Base-by-base conservation (phyloP, 306 rosid species). In the Cicer yamashitae region DNA sequence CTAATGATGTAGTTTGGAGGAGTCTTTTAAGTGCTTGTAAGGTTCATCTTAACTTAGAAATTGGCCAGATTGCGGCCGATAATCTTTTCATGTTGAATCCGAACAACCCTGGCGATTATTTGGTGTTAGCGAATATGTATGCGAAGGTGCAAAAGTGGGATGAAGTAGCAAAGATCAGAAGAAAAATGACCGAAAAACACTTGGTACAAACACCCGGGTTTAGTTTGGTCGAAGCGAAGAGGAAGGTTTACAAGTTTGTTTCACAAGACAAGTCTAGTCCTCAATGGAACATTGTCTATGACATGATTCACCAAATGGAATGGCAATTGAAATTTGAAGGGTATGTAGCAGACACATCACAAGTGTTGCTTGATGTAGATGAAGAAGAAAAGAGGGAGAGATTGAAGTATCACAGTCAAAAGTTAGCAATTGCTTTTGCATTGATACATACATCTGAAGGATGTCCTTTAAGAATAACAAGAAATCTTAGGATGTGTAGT, bases 281-380 rank as follows among this genome's bases (percentile, higher is more conserved):
- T 0, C 74, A 78, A 53, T 82, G 76, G 44, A 58, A 73, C 12
- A 70, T 63, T 43, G 68, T 91, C 43, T 77, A 88, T 4, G 86
- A 88, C 58, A 89, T 89, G 96, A 87, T 93, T 81, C 94, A 91
- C 87, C 97, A 93, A 82, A 93, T 93, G 96, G 97, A 93, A 83
- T 93, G 97, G 98, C 97, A 93, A 77, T 57, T 91, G 89, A 89
- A 89, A 78, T 93, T 93, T 12, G 96, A 93, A 81, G 96, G 96
- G 72, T 91, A 93, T 78, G 45, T 40, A 20, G 77, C 96, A 45
- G 96, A 89, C 70, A 93, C 90, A 40, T 83, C 96, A 14, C 96
- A 89, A 25, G 89, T 93, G 41, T 80, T 89, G 81, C 86, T 84
- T 52, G 86, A 91, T 79, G 92, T 84, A 25, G 90, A 89, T 65